Conservation (phyloP, 2,329 filamentous ascomycete species). For the Coniochaeta prunicola region DNA sequence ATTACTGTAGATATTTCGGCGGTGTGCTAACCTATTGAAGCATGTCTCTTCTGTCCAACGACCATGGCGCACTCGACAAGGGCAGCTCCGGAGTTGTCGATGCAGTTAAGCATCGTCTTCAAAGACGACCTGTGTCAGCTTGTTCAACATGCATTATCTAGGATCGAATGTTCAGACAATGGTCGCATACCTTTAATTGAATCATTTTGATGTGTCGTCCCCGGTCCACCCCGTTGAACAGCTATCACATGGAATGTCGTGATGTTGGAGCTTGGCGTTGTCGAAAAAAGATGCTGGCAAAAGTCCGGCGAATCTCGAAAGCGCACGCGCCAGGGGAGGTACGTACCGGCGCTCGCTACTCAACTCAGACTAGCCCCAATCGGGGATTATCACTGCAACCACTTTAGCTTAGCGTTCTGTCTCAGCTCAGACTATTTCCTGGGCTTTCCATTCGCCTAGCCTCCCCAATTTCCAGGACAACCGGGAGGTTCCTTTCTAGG, state of each 20-base stretch:
- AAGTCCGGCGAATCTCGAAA: neutral
- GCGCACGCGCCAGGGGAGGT: no score
- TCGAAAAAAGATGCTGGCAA: slow-evolving; percentile 1
- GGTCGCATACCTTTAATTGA: slow-evolving; percentile 65
- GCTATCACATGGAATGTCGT: neutral
- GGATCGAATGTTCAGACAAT: neutral
- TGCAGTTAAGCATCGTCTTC: slow-evolving; percentile 96
- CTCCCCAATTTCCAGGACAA: slow-evolving; percentile 2
- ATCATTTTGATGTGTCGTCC: slow-evolving; percentile 61
- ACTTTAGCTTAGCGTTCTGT: neutral
- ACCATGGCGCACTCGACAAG: slow-evolving; percentile 95
- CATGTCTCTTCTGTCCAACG: slow-evolving; percentile 80
- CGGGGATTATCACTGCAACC: neutral
- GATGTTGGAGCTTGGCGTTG: neutral
- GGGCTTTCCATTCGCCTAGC: neutral
- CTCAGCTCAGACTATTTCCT: neutral
- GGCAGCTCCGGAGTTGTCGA: slow-evolving; percentile 98
- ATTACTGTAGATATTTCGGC: neutral
- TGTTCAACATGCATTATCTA: neutral
- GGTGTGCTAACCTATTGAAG: slow-evolving; percentile 67
- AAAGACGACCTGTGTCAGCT: slow-evolving; percentile 7
- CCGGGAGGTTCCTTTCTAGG: neutral
- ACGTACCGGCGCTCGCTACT: neutral
- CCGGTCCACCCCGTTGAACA: slow-evolving; percentile 10
- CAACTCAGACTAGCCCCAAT: neutral